Evolutionary conservation across 2,329 filamentous ascomycete genomes (phyloP).

Genomic region (Verticillium albo-atrum): DNA sequence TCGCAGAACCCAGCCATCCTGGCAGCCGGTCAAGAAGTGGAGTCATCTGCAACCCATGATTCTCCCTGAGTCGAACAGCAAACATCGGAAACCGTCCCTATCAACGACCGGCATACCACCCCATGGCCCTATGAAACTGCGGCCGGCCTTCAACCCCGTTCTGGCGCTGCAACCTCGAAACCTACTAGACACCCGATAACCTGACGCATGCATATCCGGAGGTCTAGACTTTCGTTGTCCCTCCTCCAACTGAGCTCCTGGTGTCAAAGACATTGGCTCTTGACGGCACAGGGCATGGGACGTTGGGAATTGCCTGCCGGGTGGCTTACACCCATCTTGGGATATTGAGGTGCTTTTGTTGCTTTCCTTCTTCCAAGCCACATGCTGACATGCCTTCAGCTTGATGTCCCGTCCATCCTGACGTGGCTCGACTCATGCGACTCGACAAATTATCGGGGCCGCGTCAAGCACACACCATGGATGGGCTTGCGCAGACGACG

Average conservation of each 20-base stretch:
- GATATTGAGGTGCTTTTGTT: not conserved
- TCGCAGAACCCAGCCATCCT: not conserved
- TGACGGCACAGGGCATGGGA: not conserved
- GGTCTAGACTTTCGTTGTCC: not conserved
- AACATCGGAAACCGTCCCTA: not conserved
- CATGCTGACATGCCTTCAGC: not conserved
- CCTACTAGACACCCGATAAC: not conserved
- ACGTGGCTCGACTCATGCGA: conserved; percentile 3
- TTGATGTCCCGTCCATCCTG: not conserved
- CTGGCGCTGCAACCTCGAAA: not conserved
- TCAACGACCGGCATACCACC: not conserved
- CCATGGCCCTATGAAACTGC: not conserved
- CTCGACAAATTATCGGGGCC: not conserved
- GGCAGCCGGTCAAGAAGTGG: not conserved
- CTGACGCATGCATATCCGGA: not conserved
- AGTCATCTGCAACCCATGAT: not conserved
- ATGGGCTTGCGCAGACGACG: no score
- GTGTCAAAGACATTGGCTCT: not conserved
- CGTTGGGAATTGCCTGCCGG: not conserved
- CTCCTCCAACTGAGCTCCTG: not conserved
- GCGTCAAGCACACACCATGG: not conserved
- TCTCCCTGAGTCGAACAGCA: not conserved
- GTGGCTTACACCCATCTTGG: not conserved
- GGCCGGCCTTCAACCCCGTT: not conserved
- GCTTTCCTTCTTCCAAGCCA: not conserved